Base-by-base conservation (phyloP, 202 grass and related monocot species). In the Cymbopogon flexuosus region DNA sequence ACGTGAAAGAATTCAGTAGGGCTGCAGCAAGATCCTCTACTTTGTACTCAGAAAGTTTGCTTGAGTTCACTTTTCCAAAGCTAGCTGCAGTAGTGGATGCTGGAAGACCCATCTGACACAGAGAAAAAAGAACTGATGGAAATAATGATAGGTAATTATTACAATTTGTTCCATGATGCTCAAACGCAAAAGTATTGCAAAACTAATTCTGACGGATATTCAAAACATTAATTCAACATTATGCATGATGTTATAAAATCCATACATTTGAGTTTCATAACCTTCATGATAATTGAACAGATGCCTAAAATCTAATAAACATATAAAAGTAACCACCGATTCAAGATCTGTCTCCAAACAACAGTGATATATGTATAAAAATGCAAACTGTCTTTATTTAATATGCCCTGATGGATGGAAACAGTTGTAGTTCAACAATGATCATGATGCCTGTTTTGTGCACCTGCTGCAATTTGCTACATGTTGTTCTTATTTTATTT, bases 61-160 rank as follows among this genome's bases (percentile, higher is more conserved):
- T 94, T 51, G 96, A 95, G 77, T 68, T 93, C 67, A 95, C 96
- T 84, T 98, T 98, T 84, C 92, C 96, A 76, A 98, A 98, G 77
- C 92, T 95, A 43, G 96, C 85, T 0, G 96, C 96, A 72, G 96
- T 98, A 74, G 96, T 98, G 62, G 96, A 89, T 71, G 92, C 96
- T 78, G 96, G 90, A 83, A 98, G 92, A 69, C 92, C 92, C 93
- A 92, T 91, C 96, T 98, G 77, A 80, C 29, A 31, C 43, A 86
- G 35, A 64, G 6, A 85, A 51, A 67, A 73, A 84, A 91, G 10
- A 85, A 72, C 34, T 61, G 42, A 68, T 64, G 58, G 42, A 21
- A 24, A 78, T 65, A 76, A 64, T 22, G 36, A 80, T 35, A 19
- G 60, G 9, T 54, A 60, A 73, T 24, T 5, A 37, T 45, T 54